phyloP scores from a whole-genome alignment of 352 stramenopile genomes.

The Globisporangium mamillatum region DNA sequence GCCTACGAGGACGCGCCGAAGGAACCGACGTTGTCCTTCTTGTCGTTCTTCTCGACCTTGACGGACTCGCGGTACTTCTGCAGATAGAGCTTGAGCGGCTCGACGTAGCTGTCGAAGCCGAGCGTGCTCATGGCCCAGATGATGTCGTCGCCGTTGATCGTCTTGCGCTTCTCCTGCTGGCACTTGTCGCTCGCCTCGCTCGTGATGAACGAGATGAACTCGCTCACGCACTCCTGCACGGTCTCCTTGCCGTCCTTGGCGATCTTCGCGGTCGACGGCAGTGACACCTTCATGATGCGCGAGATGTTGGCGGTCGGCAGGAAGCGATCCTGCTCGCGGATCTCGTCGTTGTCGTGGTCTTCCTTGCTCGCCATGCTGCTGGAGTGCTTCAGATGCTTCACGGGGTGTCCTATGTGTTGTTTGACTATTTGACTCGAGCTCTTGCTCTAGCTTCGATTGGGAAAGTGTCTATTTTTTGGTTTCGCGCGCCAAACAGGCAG shows the following conservation, averaged over 20 bases:
- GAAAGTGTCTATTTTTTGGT: background rate
- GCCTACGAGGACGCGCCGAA: slow-evolving; percentile 80
- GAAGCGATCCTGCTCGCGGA: slow-evolving; percentile 96
- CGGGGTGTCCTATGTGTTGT: background rate
- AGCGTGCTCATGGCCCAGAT: slow-evolving; percentile 99
- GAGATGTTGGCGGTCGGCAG: slow-evolving; percentile 99
- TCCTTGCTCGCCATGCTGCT: slow-evolving; percentile 72
- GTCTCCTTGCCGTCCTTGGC: slow-evolving; percentile 99
- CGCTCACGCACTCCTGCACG: slow-evolving; percentile 99
- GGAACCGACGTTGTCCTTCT: slow-evolving; percentile 87
- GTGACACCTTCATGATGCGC: slow-evolving; percentile 99
- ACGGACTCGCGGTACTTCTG: slow-evolving; percentile 97
- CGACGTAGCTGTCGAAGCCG: slow-evolving; percentile 99
- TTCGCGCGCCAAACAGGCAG: background rate
- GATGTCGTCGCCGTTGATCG: slow-evolving; percentile 99
- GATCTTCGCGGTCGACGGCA: slow-evolving; percentile 99
- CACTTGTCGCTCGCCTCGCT: slow-evolving; percentile 98
- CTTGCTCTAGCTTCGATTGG: background rate
- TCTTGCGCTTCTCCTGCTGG: slow-evolving; percentile 99
- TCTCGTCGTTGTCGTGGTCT: slow-evolving; percentile 88
- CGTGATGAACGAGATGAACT: slow-evolving; percentile 99
- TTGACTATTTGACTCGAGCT: background rate
- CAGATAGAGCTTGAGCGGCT: slow-evolving; percentile 99
- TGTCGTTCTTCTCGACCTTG: slow-evolving; percentile 90
- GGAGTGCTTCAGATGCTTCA: background rate